These are phyloP conservation scores for Colletotrichum chlorophyti DNA, from an alignment of 2,329 filamentous ascomycete species.

Conservation along the genomic window DNA sequence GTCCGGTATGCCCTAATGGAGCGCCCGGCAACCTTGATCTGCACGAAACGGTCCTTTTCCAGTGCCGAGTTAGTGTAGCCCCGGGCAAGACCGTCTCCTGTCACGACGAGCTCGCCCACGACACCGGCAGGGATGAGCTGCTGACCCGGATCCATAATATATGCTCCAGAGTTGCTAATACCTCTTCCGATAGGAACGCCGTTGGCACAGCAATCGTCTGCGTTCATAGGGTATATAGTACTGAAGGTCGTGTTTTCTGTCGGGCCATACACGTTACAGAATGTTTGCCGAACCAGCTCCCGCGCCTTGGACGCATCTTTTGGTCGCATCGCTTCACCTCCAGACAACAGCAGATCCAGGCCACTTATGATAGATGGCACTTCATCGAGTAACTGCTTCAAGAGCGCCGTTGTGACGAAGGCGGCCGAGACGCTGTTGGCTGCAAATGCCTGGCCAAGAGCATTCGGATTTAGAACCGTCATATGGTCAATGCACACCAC, in stretches of 20 bases:
- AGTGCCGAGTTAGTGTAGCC: slow-evolving; percentile 31
- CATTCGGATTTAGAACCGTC: slow-evolving; percentile 18
- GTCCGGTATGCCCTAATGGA: slow-evolving; percentile 34
- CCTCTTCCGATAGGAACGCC: slow-evolving; percentile 31
- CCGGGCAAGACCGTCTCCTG: slow-evolving; percentile 34
- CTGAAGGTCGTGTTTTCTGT: slow-evolving; percentile 25
- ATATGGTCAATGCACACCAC: slow-evolving; percentile 31
- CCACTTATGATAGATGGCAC: slow-evolving; percentile 41
- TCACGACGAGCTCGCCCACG: slow-evolving; percentile 37
- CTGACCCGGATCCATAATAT: slow-evolving; percentile 33
- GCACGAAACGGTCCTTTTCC: slow-evolving; percentile 29
- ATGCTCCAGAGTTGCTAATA: slow-evolving; percentile 31
- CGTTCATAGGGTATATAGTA: not conserved
- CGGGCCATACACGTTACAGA: slow-evolving; percentile 26
- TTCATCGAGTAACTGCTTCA: slow-evolving; percentile 33
- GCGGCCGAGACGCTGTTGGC: slow-evolving; percentile 44
- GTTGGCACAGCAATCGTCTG: slow-evolving; percentile 7
- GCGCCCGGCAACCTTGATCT: slow-evolving; percentile 5
- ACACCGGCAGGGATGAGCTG: slow-evolving; percentile 34
- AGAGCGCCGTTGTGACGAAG: slow-evolving; percentile 28
- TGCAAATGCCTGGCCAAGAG: slow-evolving; percentile 26
- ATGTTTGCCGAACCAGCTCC: not conserved
- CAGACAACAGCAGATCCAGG: slow-evolving; percentile 44
- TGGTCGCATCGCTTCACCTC: slow-evolving; percentile 35
- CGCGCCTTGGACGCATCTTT: slow-evolving; percentile 1